Conservation (phyloP, 2,329 filamentous ascomycete genomes). For the Rhynchosporium secalis region DNA sequence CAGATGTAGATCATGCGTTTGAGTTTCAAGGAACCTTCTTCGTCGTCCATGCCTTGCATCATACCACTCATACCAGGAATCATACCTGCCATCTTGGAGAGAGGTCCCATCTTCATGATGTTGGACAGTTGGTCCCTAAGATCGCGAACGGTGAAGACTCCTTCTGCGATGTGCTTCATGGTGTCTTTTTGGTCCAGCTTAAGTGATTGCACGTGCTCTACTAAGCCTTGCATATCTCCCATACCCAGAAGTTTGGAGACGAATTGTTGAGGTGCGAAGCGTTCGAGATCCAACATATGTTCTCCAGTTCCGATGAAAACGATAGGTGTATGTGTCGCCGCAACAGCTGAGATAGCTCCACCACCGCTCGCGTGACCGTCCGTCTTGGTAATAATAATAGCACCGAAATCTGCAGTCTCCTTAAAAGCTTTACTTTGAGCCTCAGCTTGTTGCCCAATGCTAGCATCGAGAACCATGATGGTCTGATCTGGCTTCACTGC, state of each 20-base stretch:
- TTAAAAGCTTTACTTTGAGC: constrained; percentile 96
- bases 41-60: constrained; percentile 96
- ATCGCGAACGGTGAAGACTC: constrained; percentile 93
- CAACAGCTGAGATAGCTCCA: constrained; percentile 96
- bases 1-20: constrained; percentile 99
- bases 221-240: constrained; percentile 92
- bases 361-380: constrained; percentile 94
- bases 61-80: constrained; percentile 92
- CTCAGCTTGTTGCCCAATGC: constrained; percentile 94
- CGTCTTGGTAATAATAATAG: constrained; percentile 98
- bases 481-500: constrained; percentile 93
- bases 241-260: constrained; percentile 93
- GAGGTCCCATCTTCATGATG: constrained; percentile 99
- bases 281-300: constrained; percentile 92
- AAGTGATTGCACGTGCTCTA: constrained; percentile 94
- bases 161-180: constrained; percentile 97
- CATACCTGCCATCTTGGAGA: constrained; percentile 98
- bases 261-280: constrained; percentile 90
- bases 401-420: constrained; percentile 92
- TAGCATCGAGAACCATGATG: constrained; percentile 96
- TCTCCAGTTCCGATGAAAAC: constrained; percentile 98
- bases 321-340: constrained; percentile 93
- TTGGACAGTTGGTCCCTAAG: constrained; percentile 93
- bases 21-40: constrained; percentile 89
- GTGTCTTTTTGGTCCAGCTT: constrained; percentile 98